These are phyloP conservation scores for Raffaelea arxii DNA, from an alignment of 2,329 filamentous ascomycete species.

Conservation along the genomic window DNA sequence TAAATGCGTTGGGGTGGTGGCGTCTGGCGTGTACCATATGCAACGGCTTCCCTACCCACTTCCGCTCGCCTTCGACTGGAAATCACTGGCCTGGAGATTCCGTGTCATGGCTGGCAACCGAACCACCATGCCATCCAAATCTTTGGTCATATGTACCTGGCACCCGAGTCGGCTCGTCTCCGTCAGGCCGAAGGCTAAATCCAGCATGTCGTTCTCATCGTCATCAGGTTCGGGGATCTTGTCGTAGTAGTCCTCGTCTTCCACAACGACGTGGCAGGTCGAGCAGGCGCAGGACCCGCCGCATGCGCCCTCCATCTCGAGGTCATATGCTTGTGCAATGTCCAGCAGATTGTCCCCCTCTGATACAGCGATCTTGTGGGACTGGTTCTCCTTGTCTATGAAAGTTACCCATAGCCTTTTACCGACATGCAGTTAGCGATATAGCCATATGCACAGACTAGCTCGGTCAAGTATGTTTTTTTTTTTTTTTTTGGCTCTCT, in stretches of 20 bases:
- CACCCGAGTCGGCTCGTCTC: slow-evolving; percentile 79
- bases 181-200: slow-evolving; percentile 80
- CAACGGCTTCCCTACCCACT: no score
- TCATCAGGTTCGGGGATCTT: slow-evolving; percentile 69
- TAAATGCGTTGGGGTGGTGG: no score
- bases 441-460: no score
- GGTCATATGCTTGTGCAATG: slow-evolving; percentile 85
- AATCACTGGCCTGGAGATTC: slow-evolving; percentile 93
- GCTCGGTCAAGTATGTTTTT: no score
- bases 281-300: slow-evolving; percentile 90
- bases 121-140: slow-evolving; percentile 77
- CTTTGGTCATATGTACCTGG: slow-evolving; percentile 85
- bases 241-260: slow-evolving; percentile 63
- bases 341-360: slow-evolving; percentile 90
- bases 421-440: no score
- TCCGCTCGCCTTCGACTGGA: slow-evolving; percentile 32
- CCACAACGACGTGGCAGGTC: slow-evolving; percentile 83
- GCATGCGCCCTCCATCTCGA: slow-evolving; percentile 98
- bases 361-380: slow-evolving; percentile 67
- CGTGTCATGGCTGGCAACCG: slow-evolving; percentile 87
- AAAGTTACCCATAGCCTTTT: slow-evolving; percentile 81
- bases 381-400: slow-evolving; percentile 77
- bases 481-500: no score
- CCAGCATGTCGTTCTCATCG: slow-evolving; percentile 84
- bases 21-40: no score